Evolutionary conservation across 805 yeast genomes (phyloP).

Genomic region (Saccharomyces kudriavzevii): DNA sequence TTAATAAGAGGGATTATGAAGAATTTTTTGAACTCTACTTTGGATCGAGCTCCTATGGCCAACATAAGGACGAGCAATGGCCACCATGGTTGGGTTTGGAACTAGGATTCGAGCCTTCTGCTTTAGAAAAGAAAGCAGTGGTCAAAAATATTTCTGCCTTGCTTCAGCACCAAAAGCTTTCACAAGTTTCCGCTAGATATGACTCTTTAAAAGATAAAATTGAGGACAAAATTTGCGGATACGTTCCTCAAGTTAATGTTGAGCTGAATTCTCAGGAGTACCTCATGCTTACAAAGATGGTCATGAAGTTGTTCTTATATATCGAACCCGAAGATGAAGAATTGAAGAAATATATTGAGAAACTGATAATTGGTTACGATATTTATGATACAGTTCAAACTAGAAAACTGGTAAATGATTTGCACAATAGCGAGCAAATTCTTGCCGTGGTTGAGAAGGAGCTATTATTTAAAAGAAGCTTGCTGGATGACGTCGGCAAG

Average conservation of each 20-base stretch:
- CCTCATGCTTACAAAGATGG: conserved; percentile 52
- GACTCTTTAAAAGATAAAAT: conserved; percentile 22
- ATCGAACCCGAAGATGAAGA: conserved; percentile 60
- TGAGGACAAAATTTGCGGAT: conserved; percentile 48
- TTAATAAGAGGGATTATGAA: conserved; percentile 44
- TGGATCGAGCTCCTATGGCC: conserved; percentile 52
- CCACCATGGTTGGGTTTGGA: conserved; percentile 87
- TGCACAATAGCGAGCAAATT: conserved; percentile 43
- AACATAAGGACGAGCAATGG: conserved; percentile 46
- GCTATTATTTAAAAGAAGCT: conserved; percentile 40
- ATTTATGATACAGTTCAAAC: conserved; percentile 50
- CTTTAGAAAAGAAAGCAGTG: conserved; percentile 42
- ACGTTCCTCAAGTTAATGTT: conserved; percentile 60
- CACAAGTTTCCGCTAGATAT: conserved; percentile 35
- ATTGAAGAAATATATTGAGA: conserved; percentile 52
- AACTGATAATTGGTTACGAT: conserved; percentile 62
- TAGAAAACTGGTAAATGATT: conserved; percentile 36
- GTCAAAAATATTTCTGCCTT: conserved; percentile 58
- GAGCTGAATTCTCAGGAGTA: conserved; percentile 71
- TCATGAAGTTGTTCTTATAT: conserved; percentile 58
- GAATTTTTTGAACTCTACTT: conserved; percentile 37
- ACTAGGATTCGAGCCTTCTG: conserved; percentile 47
- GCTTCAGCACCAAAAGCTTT: conserved; percentile 49
- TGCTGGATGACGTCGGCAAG: conserved; percentile 42
- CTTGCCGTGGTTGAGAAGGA: conserved; percentile 39